Conservation (phyloP, 176 grass and related monocot genomes). For the Ensete glaucum region DNA sequence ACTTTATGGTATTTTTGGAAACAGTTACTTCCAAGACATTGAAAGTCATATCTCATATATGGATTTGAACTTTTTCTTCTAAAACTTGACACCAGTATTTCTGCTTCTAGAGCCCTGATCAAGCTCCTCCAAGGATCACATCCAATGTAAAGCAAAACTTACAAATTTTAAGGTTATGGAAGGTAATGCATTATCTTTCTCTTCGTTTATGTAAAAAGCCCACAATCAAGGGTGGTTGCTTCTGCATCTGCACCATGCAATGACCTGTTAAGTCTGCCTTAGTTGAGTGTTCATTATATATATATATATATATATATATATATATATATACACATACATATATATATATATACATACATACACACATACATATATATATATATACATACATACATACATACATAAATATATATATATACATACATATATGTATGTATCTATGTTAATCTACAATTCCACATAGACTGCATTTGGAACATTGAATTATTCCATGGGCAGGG, state of each 20-base stretch:
- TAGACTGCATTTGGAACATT: background rate
- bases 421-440: background rate
- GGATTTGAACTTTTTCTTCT: background rate
- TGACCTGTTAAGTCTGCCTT: background rate
- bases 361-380: too few species aligned
- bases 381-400: too few species aligned
- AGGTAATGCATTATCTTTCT: slow-evolving; percentile 30
- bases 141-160: slow-evolving; percentile 92
- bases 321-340: too few species aligned
- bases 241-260: background rate
- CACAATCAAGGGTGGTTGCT: background rate
- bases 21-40: too few species aligned
- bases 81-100: background rate
- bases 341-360: too few species aligned
- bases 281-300: background rate
- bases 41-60: background rate
- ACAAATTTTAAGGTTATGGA: slow-evolving; percentile 63
- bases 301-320: too few species aligned
- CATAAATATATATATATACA: too few species aligned
- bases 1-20: too few species aligned
- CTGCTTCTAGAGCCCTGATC: slow-evolving; percentile 38
- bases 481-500: background rate
- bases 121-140: slow-evolving; percentile 67
- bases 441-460: background rate
- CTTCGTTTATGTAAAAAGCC: background rate